These are phyloP conservation scores for Starmera amethionina DNA, from an alignment of 805 yeast species.

Conservation along the genomic window DNA sequence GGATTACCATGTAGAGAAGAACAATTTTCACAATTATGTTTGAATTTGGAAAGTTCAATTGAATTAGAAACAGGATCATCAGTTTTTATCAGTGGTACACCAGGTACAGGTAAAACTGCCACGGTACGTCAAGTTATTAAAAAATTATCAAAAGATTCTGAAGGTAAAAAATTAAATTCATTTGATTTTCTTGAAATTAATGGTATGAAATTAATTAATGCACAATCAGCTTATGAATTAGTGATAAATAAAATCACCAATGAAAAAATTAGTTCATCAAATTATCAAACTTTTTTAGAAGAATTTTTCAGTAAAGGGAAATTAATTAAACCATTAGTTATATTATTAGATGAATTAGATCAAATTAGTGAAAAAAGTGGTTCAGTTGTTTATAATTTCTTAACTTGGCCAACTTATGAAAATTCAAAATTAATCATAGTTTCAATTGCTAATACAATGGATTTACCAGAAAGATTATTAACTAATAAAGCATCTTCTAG, in stretches of 20 bases:
- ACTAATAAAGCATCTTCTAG: slow-evolving; percentile 88
- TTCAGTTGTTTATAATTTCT: slow-evolving; percentile 86
- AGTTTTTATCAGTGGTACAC: slow-evolving; percentile 89
- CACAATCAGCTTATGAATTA: slow-evolving; percentile 72
- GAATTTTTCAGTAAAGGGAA: slow-evolving; percentile 42
- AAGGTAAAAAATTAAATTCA: slow-evolving; percentile 27
- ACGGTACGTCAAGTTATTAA: slow-evolving; percentile 80
- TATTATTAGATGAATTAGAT: slow-evolving; percentile 86
- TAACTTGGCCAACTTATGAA: slow-evolving; percentile 91
- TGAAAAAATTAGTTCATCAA: slow-evolving; percentile 50
- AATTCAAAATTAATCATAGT: slow-evolving; percentile 75
- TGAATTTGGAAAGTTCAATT: slow-evolving; percentile 63
- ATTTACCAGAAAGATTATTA: slow-evolving; percentile 80
- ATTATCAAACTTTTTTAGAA: slow-evolving; percentile 40
- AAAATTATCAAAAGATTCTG: slow-evolving; percentile 40
- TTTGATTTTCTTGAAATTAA: slow-evolving; percentile 83
- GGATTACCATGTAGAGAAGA: slow-evolving; percentile 79
- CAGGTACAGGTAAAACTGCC: slow-evolving; percentile 96
- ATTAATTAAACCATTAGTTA: slow-evolving; percentile 37
- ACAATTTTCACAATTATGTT: slow-evolving; percentile 64
- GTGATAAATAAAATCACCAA: slow-evolving; percentile 73
- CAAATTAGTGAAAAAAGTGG: slow-evolving; percentile 79
- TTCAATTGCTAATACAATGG: slow-evolving; percentile 97
- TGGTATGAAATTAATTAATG: slow-evolving; percentile 76
- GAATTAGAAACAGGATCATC: slow-evolving; percentile 69